Evolutionary conservation across 176 grass and related monocot species (phyloP).

Genomic region (Aegilops tauschii): DNA sequence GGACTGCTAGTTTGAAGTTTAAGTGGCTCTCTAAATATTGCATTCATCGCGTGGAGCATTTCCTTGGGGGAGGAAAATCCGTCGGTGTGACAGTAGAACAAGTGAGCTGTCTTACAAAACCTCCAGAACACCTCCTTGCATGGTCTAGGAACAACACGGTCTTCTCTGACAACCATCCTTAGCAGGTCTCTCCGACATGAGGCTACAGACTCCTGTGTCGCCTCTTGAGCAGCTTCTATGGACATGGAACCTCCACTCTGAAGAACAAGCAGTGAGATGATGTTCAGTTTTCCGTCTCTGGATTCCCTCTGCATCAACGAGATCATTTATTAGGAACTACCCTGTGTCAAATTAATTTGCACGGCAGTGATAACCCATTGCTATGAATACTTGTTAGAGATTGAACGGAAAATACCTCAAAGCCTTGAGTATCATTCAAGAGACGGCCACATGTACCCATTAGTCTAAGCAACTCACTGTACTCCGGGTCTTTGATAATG

Average conservation of each 20-base stretch:
- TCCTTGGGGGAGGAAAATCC: constrained; percentile 51
- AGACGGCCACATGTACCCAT: constrained; percentile 56
- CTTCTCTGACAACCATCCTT: constrained; percentile 35
- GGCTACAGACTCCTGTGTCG: neutral
- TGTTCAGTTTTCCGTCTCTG: constrained; percentile 44
- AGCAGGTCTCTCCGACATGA: constrained; percentile 9
- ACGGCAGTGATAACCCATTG: too few species aligned
- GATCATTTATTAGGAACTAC: neutral
- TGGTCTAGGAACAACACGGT: constrained; percentile 22
- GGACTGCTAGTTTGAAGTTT: neutral
- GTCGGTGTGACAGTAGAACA: constrained; percentile 59
- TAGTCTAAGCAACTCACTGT: constrained; percentile 43
- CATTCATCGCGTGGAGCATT: constrained; percentile 10
- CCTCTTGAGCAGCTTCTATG: constrained; percentile 24
- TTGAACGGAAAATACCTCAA: constrained; percentile 37
- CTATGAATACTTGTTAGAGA: too few species aligned
- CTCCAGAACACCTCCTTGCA: constrained; percentile 41
- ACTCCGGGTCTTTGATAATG: constrained; percentile 39
- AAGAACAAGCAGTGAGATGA: neutral
- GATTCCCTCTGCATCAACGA: constrained; percentile 39
- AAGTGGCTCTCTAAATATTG: constrained; percentile 49
- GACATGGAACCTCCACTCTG: constrained; percentile 6
- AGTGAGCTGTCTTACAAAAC: constrained; percentile 45
- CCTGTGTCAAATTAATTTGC: too few species aligned
- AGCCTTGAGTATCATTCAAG: constrained; percentile 55